Evolutionary conservation across 257 asterid species (phyloP).

Genomic region (Salvia rosmarinus): DNA sequence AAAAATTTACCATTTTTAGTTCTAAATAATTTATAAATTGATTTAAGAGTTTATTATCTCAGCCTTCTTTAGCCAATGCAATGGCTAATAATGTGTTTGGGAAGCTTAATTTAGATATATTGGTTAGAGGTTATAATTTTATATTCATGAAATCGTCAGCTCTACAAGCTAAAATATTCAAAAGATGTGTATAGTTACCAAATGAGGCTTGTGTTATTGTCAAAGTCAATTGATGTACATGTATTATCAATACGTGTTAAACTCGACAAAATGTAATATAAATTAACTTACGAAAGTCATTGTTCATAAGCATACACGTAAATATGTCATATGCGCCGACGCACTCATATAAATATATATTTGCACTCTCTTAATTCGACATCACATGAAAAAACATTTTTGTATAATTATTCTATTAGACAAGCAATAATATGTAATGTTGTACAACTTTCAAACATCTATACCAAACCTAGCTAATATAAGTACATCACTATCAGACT

Average conservation of each 20-base stretch:
- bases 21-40: too few species aligned
- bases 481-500: slow-evolving; percentile 36
- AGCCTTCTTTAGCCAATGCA: too few species aligned
- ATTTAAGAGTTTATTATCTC: too few species aligned
- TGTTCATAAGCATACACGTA: neutral
- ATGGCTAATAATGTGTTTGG: too few species aligned
- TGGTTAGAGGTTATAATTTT: too few species aligned
- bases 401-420: slow-evolving; percentile 11
- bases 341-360: neutral
- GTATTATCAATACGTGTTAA: too few species aligned
- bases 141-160: too few species aligned
- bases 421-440: neutral
- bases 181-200: neutral
- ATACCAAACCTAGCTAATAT: slow-evolving; percentile 19
- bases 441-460: slow-evolving; percentile 30
- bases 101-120: too few species aligned
- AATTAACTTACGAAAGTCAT: too few species aligned
- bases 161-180: neutral
- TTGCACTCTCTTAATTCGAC: neutral
- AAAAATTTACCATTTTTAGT: too few species aligned
- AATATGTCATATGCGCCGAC: neutral
- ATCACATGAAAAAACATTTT: neutral
- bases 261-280: neutral
- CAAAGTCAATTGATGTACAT: neutral
- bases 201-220: neutral